Evolutionary conservation across 2,329 filamentous ascomycete genomes (phyloP).

Genomic region (Elsinoe arachidis): DNA sequence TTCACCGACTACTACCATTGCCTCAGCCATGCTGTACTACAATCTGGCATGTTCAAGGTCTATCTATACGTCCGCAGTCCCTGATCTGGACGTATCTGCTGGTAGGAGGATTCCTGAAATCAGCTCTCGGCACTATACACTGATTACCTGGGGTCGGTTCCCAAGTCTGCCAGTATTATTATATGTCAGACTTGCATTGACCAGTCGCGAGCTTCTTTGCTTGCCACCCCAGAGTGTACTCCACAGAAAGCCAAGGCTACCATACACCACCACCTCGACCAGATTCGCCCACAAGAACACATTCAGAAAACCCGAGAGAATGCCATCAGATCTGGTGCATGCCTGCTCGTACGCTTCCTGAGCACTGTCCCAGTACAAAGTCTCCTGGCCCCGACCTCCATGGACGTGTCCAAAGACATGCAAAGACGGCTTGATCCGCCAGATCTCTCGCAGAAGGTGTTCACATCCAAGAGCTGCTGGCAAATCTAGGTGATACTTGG

Average conservation of each 20-base stretch:
- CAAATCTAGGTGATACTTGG: conserved; percentile 60
- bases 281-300: conserved; percentile 43
- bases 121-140: conserved; percentile 19
- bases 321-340: conserved; percentile 33
- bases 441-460: conserved; percentile 58
- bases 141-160: conserved; percentile 35
- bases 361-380: conserved; percentile 65
- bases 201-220: conserved; percentile 36
- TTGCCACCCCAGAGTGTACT: conserved; percentile 50
- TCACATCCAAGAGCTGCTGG: conserved; percentile 51
- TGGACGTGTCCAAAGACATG: conserved; percentile 86
- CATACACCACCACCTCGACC: conserved; percentile 43
- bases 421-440: conserved; percentile 63
- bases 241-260: conserved; percentile 51
- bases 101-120: background rate
- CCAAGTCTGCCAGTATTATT: conserved; percentile 41
- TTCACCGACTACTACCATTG: background rate
- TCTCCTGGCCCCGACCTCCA: conserved; percentile 60
- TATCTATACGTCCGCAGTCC: too few relatives aligned
- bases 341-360: conserved; percentile 65
- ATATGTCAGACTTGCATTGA: conserved; percentile 52
- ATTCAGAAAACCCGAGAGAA: conserved; percentile 32
- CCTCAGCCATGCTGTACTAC: too few relatives aligned
- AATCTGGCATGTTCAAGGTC: too few relatives aligned
- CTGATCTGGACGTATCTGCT: background rate